These are phyloP conservation scores for Monilinia fructigena DNA, from an alignment of 2,329 filamentous ascomycete genomes.

Conservation along the genomic window DNA sequence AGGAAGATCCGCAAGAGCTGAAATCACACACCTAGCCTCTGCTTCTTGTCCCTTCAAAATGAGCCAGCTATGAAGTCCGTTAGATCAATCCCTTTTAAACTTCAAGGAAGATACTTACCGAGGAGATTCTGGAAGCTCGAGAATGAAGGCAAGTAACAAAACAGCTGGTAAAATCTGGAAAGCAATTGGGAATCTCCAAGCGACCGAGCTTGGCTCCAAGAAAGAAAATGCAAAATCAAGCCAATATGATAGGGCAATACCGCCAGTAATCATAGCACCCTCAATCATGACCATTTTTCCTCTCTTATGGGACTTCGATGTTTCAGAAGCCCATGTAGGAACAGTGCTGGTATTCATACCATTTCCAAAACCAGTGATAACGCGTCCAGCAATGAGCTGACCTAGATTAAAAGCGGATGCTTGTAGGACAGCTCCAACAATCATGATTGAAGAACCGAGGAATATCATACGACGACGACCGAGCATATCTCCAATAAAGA, in stretches of 20 bases:
- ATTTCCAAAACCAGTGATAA: conserved; percentile 74
- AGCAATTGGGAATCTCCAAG: conserved; percentile 25
- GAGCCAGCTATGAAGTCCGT: conserved; percentile 37
- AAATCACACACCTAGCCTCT: conserved; percentile 41
- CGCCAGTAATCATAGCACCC: conserved; percentile 23
- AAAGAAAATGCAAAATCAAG: conserved; percentile 22
- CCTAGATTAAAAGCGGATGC: conserved; percentile 48
- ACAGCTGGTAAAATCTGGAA: conserved; percentile 24
- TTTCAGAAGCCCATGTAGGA: conserved; percentile 26
- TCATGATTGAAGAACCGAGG: conserved; percentile 32
- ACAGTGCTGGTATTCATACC: conserved; percentile 54
- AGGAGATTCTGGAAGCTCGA: conserved; percentile 41
- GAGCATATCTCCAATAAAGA: conserved; percentile 39
- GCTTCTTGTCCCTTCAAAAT: conserved; percentile 38
- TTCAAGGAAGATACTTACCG: conserved; percentile 10
- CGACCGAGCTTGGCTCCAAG: background rate
- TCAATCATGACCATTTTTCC: conserved; percentile 25
- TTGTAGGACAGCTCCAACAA: conserved; percentile 35
- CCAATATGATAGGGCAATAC: conserved; percentile 25
- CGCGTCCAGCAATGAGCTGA: conserved; percentile 63
- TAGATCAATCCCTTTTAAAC: background rate
- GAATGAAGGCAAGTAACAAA: conserved; percentile 27
- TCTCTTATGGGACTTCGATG: conserved; percentile 24
- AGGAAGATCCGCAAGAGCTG: conserved; percentile 30
- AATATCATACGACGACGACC: conserved; percentile 40